Evolutionary conservation across 768 basidiomycete species (phyloP), one percentile per base, ranked within the genome.

Genomic region (Polyporus arcularius): DNA sequence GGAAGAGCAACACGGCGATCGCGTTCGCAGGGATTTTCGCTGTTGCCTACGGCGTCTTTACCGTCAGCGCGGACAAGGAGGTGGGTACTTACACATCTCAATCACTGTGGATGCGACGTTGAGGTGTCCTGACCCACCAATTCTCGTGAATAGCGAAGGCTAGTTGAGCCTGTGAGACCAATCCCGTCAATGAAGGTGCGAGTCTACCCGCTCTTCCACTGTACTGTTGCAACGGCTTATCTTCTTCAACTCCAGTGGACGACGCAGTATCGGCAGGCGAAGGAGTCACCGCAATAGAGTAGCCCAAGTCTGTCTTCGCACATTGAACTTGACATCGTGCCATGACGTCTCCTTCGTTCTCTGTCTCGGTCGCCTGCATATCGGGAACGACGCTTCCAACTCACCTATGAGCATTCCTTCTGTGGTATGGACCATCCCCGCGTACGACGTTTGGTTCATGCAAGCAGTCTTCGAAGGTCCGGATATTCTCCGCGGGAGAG

Each of bases 1-100:
- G 95, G 95, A 85, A 84, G 59, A 73, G 85, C 30, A 96, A 95
- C 78, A 96, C 95, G 2, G 84, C 83, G 1, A 83, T 96, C 53
- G 81, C 83, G 16, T 82, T 85, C 61, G 78, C 80, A 56, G 92
- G 92, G 3, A 88, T 96, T 57, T 75, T 84, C 42, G 79, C 83
- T 3, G 75, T 87, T 4, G 85, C 85, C 7, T 93, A 86, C 62
- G 81, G 78, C 30, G 77, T 88, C 11, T 95, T 88, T 87, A 80
- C 75, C 35, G 72, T 89, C 60, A 92, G 90, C 64, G 92, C 92
- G 14, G 83, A 83, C 55, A 82, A 85, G 65, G 94, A 96, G 86
- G 93, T 94, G 65, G 67, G 87, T 72, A 11, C 7, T 11, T 30
- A 21, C 4, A 40, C 28, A 45, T 52, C 39, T 31, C 10, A 21